A percentile compares a stretch with the other conserved stretches of the same genome.
These are phyloP conservation scores for Austroboletus niveus DNA, from an alignment of 1,284 basidiomycete species.

Conservation along the genomic window DNA sequence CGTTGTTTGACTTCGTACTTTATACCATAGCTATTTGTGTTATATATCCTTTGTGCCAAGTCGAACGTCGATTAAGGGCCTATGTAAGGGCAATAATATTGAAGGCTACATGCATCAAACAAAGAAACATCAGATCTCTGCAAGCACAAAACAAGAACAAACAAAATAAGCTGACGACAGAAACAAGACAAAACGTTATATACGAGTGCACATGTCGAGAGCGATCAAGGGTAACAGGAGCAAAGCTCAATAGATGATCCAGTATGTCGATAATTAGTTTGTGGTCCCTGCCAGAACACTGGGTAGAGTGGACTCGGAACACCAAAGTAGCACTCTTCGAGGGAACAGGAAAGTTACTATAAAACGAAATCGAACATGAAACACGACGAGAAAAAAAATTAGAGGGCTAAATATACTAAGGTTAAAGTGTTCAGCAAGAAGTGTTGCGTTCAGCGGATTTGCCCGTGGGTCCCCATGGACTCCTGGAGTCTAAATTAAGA, in stretches of 20 bases:
- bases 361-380: constrained; percentile 22
- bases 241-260: constrained; percentile 36
- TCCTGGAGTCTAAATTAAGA: constrained; percentile 54
- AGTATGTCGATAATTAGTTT: constrained; percentile 30
- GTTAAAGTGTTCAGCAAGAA: constrained; percentile 19
- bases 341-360: constrained; percentile 14
- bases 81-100: neutral
- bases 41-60: neutral
- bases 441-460: constrained; percentile 21
- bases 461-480: constrained; percentile 23
- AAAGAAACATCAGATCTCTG: constrained; percentile 13
- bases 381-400: constrained; percentile 20
- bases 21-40: constrained; percentile 15
- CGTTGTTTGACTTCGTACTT: constrained; percentile 4
- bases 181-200: constrained; percentile 36
- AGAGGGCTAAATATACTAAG: constrained; percentile 11
- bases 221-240: constrained; percentile 37
- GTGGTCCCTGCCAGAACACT: constrained; percentile 20
- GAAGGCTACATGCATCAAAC: constrained; percentile 9
- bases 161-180: constrained; percentile 27
- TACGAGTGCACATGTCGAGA: constrained; percentile 37
- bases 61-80: constrained; percentile 6
- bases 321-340: constrained; percentile 19
- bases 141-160: constrained; percentile 33
- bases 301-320: constrained; percentile 18